A percentile compares a stretch with the other conserved stretches of the same genome.
Conservation (phyloP, 1,284 basidiomycete genomes). For the Moesziomyces aphidis region DNA sequence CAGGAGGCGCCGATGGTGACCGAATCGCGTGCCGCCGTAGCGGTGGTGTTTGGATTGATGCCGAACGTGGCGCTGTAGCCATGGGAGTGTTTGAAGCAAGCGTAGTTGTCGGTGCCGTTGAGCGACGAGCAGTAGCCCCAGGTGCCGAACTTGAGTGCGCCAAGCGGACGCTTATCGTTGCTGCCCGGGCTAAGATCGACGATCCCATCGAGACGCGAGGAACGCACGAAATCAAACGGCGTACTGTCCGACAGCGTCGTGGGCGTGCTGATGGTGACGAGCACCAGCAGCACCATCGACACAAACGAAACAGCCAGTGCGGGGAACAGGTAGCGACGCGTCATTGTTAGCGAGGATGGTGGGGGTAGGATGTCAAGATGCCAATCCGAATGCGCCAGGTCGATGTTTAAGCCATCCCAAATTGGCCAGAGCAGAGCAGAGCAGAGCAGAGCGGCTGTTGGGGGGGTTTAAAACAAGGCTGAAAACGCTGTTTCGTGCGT, state of each 20-base stretch:
- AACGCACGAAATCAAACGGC: constrained; percentile 40
- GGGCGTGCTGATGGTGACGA: constrained; percentile 43
- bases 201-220: constrained; percentile 17
- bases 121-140: constrained; percentile 49
- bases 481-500: no score
- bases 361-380: not conserved
- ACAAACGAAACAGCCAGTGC: constrained; percentile 19
- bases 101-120: constrained; percentile 16
- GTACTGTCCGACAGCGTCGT: constrained; percentile 43
- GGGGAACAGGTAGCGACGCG: constrained; percentile 20
- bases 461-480: no score
- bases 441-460: no score
- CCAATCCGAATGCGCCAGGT: no score
- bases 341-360: constrained; percentile 12
- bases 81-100: constrained; percentile 40
- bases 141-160: constrained; percentile 25
- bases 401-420: no score
- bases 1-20: constrained; percentile 32
- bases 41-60: constrained; percentile 14
- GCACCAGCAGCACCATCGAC: constrained; percentile 28
- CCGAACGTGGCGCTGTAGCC: constrained; percentile 39
- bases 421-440: no score
- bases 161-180: constrained; percentile 24
- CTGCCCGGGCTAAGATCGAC: constrained; percentile 15
- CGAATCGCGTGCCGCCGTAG: constrained; percentile 12